Conservation (phyloP, 2,329 filamentous ascomycete species). For the Aspergillus ibericus region DNA sequence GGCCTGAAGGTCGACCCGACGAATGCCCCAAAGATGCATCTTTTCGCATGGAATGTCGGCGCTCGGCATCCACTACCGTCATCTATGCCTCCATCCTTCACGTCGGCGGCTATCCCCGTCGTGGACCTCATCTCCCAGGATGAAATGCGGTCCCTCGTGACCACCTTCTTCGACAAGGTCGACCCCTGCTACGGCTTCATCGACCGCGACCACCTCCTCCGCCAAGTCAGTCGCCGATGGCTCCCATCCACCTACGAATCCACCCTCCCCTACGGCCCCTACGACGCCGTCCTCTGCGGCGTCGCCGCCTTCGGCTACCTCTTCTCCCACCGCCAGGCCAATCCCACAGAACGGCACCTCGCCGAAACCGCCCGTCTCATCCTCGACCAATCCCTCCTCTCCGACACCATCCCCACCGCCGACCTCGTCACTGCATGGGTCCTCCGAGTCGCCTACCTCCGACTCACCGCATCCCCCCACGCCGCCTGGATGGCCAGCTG, state of each 20-base stretch:
- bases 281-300: conserved; percentile 55
- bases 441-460: conserved; percentile 55
- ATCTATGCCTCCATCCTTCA: conserved; percentile 10
- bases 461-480: conserved; percentile 56
- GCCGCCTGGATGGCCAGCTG: conserved; percentile 58
- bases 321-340: conserved; percentile 50
- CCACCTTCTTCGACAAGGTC: conserved; percentile 55
- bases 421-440: conserved; percentile 48
- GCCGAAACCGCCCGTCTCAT: conserved; percentile 48
- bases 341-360: conserved; percentile 47
- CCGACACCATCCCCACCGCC: conserved; percentile 27
- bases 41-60: conserved; percentile 59
- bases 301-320: conserved; percentile 57
- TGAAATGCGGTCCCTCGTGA: conserved; percentile 49
- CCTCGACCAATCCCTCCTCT: conserved; percentile 45
- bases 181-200: conserved; percentile 56
- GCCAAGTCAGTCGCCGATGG: conserved; percentile 33
- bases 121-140: conserved; percentile 50
- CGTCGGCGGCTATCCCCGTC: conserved; percentile 34
- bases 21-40: conserved; percentile 54
- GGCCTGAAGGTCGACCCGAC: conserved; percentile 56
- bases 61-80: conserved; percentile 15
- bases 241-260: conserved; percentile 18
- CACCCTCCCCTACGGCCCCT: conserved; percentile 27
- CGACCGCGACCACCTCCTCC: conserved; percentile 28